Percentiles rank a stretch among this genome's conserved stretches.
These are phyloP conservation scores for Spergularia marina DNA, from an alignment of 148 eudicot genomes.

Conservation along the genomic window DNA sequence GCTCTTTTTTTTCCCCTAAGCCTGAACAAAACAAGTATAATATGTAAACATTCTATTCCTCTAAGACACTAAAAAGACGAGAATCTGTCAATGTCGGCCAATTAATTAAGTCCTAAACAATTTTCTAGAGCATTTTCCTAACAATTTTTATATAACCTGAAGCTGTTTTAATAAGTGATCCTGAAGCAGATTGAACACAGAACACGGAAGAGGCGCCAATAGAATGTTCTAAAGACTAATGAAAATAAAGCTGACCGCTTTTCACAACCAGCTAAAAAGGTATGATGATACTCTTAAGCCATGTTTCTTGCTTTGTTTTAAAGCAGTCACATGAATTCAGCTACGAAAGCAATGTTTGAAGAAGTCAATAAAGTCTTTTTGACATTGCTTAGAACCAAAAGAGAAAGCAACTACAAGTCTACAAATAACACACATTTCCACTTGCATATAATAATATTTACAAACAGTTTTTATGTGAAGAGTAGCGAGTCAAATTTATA, in stretches of 20 bases:
- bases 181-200: not conserved
- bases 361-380: conserved; percentile 2
- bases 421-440: no score
- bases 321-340: conserved; percentile 12
- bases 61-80: not conserved
- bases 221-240: no score
- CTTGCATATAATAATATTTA: no score
- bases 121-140: not conserved
- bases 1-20: not conserved
- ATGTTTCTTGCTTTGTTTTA: conserved; percentile 13
- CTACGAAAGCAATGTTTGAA: not conserved
- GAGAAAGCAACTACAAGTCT: not conserved
- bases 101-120: not conserved
- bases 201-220: not conserved
- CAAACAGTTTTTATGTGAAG: no score
- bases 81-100: not conserved
- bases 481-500: not conserved
- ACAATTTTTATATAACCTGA: not conserved
- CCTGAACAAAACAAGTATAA: not conserved
- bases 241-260: no score
- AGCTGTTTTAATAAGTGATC: not conserved
- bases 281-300: not conserved
- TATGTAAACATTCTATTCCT: not conserved
- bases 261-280: no score
- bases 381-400: not conserved